Percentiles rank a stretch among this genome's conserved stretches.
Conservation (phyloP, 2,329 filamentous ascomycete species). For the Gaeumannomyces tritici region DNA sequence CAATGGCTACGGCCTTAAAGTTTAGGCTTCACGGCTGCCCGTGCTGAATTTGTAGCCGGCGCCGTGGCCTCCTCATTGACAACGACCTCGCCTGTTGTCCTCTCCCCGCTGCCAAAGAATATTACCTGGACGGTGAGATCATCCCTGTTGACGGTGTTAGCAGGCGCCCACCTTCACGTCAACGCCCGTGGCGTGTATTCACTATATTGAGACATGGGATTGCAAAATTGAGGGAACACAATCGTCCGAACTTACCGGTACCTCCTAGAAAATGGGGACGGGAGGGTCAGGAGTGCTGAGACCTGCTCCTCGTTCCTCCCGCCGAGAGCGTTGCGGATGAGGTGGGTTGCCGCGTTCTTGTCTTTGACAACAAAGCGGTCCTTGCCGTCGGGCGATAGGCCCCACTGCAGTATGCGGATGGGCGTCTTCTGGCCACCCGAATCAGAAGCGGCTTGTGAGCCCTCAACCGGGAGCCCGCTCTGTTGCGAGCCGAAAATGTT, state of each 20-base stretch:
- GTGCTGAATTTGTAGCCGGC: constrained; percentile 15
- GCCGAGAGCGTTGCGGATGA: constrained; percentile 89
- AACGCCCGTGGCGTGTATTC: no score
- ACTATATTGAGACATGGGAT: background rate
- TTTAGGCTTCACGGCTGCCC: constrained; percentile 18
- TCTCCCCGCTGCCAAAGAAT: constrained; percentile 79
- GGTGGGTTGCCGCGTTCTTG: constrained; percentile 90
- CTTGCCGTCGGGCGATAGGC: constrained; percentile 61
- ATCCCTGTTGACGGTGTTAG: constrained; percentile 46
- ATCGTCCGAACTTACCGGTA: constrained; percentile 58
- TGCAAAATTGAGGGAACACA: background rate
- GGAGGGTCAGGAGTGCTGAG: constrained; percentile 81
- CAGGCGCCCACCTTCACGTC: background rate
- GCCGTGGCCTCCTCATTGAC: constrained; percentile 84
- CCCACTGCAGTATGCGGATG: constrained; percentile 86
- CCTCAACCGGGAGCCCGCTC: constrained; percentile 62
- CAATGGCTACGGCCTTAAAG: constrained; percentile 11
- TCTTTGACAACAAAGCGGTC: constrained; percentile 90
- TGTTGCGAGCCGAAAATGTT: constrained; percentile 46
- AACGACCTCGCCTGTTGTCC: constrained; percentile 64
- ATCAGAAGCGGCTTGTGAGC: constrained; percentile 23
- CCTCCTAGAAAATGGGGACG: constrained; percentile 80
- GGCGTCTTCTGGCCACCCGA: constrained; percentile 73
- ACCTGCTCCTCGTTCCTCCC: constrained; percentile 91
- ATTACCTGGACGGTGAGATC: constrained; percentile 97